Base-by-base conservation (phyloP, 768 basidiomycete species). In the Kwoniella bestiolae region DNA sequence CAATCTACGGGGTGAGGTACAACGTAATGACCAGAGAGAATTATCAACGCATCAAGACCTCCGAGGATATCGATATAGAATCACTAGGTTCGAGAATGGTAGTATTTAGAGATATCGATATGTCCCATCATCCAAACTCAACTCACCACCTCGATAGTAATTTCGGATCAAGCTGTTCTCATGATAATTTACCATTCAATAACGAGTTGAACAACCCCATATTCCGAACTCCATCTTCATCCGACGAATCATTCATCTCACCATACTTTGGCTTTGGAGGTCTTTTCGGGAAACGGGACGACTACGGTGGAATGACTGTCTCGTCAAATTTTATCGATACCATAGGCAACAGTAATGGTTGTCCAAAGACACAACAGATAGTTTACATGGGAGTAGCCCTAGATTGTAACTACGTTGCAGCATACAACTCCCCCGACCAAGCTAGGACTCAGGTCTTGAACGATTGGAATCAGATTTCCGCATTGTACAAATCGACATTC, bases 341-440 rank as follows among this genome's bases (percentile, higher is more conserved):
- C 23, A 94, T 95, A 66, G 91, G 91, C 14, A 83, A 86, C 23
- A 86, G 84, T 6, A 79, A 79, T 3, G 92, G 92, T 5, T 94
- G 92, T 79, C 89, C 91, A 2, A 86, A 80, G 58, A 82, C 85
- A 0, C 89, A 90, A 81, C 86, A 87, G 83, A 86, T 92, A 71
- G 76, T 84, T 8, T 92, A 89, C 78, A 88, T 93, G 87, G 92
- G 92, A 26, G 89, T 92, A 60, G 92, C 92, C 0, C 89, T 91
- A 5, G 92, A 94, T 78, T 94, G 92, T 81, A 86, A 85, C 67
- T 94, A 92, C 75, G 87, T 88, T 11, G 71, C 81, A 31, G 84
- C 84, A 65, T 90, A 90, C 72, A 88, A 87, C 31, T 85, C 85
- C 2, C 83, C 85, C 69, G 83, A 85, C 34, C 88, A 87, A 63